These are phyloP conservation scores for Neurospora sp. DNA, from an alignment of 495 filamentous ascomycete species.

Conservation along the genomic window DNA sequence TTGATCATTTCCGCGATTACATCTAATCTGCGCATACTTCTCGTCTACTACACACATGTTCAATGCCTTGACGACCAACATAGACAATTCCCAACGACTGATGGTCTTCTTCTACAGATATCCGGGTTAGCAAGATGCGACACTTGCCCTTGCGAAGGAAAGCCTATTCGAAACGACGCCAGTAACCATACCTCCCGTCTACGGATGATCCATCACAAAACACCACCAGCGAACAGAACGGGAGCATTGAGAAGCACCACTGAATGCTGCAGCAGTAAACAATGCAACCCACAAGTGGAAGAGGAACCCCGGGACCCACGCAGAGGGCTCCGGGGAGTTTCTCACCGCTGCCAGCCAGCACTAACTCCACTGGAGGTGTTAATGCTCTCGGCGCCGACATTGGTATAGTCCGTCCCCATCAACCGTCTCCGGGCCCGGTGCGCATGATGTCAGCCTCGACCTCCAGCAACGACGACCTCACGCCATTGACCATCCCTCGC, in stretches of 20 bases:
- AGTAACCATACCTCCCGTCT: background rate
- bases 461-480: background rate
- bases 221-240: background rate
- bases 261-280: constrained; percentile 8
- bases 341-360: constrained; percentile 35
- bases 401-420: background rate
- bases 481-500: background rate
- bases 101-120: background rate
- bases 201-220: background rate
- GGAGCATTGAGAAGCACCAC: background rate
- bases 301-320: constrained; percentile 21
- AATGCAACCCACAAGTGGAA: constrained; percentile 39
- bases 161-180: background rate
- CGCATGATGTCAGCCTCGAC: background rate
- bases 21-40: background rate
- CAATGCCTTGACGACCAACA: background rate
- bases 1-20: background rate
- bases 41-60: background rate
- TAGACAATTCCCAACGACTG: background rate
- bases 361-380: background rate
- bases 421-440: background rate
- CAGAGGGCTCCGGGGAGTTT: constrained; percentile 45
- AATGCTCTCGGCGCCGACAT: background rate
- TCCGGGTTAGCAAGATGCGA: background rate
- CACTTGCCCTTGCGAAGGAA: background rate